Evolutionary conservation across 768 basidiomycete genomes (phyloP).

Genomic region (Dacryopinax spathularia): DNA sequence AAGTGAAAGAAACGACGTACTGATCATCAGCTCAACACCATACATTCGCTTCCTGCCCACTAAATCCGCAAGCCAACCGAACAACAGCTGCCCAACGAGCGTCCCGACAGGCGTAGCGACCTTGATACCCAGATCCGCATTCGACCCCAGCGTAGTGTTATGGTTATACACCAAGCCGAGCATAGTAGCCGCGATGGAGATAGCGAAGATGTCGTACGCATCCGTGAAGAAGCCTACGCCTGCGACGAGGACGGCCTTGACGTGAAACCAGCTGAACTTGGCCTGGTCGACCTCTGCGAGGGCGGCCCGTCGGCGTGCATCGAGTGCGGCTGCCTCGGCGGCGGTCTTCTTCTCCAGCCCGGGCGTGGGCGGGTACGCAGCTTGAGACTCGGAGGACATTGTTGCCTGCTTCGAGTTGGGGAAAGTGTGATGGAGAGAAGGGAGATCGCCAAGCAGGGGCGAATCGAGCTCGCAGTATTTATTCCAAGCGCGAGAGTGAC

Average conservation of each 20-base stretch:
- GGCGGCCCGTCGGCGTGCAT: slow-evolving; percentile 9
- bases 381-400: no score
- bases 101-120: slow-evolving; percentile 26
- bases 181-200: slow-evolving; percentile 31
- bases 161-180: slow-evolving; percentile 13
- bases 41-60: slow-evolving; percentile 28
- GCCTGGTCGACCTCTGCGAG: slow-evolving; percentile 12
- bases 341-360: background rate
- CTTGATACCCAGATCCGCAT: slow-evolving; percentile 37
- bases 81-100: slow-evolving; percentile 24
- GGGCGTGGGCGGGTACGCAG: background rate
- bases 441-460: no score
- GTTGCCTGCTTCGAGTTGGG: no score
- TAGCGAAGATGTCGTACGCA: slow-evolving; percentile 27
- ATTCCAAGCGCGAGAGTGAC: no score
- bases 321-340: background rate
- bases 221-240: slow-evolving; percentile 13
- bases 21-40: slow-evolving; percentile 27
- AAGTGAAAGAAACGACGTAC: background rate
- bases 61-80: slow-evolving; percentile 25
- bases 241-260: slow-evolving; percentile 40
- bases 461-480: no score
- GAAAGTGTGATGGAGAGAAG: no score
- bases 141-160: slow-evolving; percentile 13
- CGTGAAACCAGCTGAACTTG: slow-evolving; percentile 19